These are phyloP conservation scores for Artemisia argyi DNA, from an alignment of 129 eudicot species.

Conservation along the genomic window DNA sequence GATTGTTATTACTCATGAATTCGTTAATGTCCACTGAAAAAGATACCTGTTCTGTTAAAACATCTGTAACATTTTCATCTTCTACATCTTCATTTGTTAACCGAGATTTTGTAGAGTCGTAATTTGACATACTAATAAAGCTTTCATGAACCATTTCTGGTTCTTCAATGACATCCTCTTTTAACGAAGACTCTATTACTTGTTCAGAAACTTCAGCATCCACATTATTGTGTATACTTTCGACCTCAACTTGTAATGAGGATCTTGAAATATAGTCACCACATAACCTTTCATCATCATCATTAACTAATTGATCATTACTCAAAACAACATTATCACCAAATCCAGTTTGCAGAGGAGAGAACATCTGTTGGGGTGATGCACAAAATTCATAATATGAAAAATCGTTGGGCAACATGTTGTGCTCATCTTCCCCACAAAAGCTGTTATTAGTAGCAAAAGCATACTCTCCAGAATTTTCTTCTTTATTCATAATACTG, in stretches of 20 bases:
- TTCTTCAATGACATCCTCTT: conserved; percentile 1
- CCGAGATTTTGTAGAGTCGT: background rate
- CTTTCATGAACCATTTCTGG: conserved; percentile 2
- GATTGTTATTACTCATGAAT: background rate
- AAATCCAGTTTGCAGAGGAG: conserved; percentile 7
- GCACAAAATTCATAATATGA: background rate
- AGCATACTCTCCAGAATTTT: background rate
- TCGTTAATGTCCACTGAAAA: background rate
- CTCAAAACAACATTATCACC: background rate
- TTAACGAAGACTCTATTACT: background rate
- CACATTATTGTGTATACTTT: conserved; percentile 5
- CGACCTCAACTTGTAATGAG: conserved; percentile 1
- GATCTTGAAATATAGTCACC: conserved; percentile 2
- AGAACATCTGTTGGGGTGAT: conserved; percentile 8
- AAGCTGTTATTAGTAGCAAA: conserved; percentile 5
- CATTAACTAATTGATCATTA: conserved; percentile 5
- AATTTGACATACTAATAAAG: background rate
- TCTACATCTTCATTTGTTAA: background rate
- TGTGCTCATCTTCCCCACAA: too few species aligned
- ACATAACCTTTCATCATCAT: conserved; percentile 20
- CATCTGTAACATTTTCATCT: background rate
- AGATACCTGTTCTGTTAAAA: background rate
- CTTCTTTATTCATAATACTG: background rate
- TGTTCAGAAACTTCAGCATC: background rate
- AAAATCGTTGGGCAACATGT: background rate